Base-by-base conservation (phyloP, 169 alveolate species). In the Cryptosporidium bovis region DNA sequence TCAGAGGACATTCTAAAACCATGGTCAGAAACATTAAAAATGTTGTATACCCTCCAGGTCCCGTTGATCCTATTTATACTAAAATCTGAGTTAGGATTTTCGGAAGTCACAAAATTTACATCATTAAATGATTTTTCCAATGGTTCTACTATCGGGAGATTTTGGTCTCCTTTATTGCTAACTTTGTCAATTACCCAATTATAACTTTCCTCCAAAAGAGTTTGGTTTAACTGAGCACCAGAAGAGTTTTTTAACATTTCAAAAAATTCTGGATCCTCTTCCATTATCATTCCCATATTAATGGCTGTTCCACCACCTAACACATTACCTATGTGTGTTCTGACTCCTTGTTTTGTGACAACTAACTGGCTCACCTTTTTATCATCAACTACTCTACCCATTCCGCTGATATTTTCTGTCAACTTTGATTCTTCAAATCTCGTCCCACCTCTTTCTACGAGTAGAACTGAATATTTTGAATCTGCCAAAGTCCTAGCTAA, bases 291-390 rank as follows among this genome's bases (percentile, higher is more conserved):
- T 8, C 93, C 95, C 84, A 91, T 83, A 55, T 91, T 92, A n/a
- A 92, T 71, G 0, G 93, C 83, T 20, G 94, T 91, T 62, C 95
- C 95, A 27, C 95, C 95, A 5, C 93, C 92, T 60, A 92, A 50
- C 4, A 91, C 93, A 10, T 83, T 65, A 10, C 93, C 95, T 1
- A 67, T 40, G 56, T 91, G 91, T 40, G 95, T 84, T 29, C 92
- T 66, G 2, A 91, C 91, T 24, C 94, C 94, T 20, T 92, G 84
- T 46, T 71, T 48, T 16, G 95, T 92, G 8, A 90, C 71, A 3
- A 92, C 69, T 5, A 85, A 33, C 44, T 92, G 92, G 40, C 92
- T 89, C 58, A 91, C 90, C 3, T 53, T 83, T 24, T 90, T 82
- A 48, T 91, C 95, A 29, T 82, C 91, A 8, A 92, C 77, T 51